These are phyloP conservation scores for Elsinoe fawcettii DNA, from an alignment of 2,329 filamentous ascomycete genomes.

Conservation along the genomic window DNA sequence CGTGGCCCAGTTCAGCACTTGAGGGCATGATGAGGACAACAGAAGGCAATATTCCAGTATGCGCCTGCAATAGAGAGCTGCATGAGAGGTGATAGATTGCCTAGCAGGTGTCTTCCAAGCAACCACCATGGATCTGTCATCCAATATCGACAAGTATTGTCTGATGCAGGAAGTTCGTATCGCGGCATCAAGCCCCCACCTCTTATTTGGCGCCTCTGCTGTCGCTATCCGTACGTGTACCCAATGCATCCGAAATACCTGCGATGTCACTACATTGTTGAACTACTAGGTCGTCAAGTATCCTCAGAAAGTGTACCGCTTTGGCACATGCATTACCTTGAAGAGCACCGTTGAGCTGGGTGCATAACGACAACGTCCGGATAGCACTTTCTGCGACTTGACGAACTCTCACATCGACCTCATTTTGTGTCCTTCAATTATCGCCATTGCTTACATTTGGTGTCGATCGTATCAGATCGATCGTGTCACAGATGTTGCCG, in stretches of 20 bases:
- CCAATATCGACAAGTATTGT: not conserved
- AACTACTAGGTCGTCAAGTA: not conserved
- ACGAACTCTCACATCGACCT: not conserved
- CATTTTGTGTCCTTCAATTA: not conserved
- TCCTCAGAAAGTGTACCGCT: not conserved
- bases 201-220: constrained; percentile 5
- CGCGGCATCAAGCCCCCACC: not conserved
- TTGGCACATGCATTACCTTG: not conserved
- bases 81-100: not conserved
- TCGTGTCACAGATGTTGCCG: not conserved
- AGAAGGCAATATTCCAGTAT: not conserved
- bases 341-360: constrained; percentile 3
- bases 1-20: not conserved
- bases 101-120: not conserved
- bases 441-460: not conserved
- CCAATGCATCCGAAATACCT: not conserved
- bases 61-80: not conserved
- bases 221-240: not conserved
- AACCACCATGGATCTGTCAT: not conserved
- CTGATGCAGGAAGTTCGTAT: not conserved
- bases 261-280: not conserved
- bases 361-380: constrained; percentile 6
- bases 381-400: not conserved
- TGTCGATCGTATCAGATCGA: not conserved
- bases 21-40: not conserved